Evolutionary conservation across 2,329 filamentous ascomycete species (phyloP), one percentile per base, ranked within the genome.

Genomic region (Aspergillus costaricaensis): DNA sequence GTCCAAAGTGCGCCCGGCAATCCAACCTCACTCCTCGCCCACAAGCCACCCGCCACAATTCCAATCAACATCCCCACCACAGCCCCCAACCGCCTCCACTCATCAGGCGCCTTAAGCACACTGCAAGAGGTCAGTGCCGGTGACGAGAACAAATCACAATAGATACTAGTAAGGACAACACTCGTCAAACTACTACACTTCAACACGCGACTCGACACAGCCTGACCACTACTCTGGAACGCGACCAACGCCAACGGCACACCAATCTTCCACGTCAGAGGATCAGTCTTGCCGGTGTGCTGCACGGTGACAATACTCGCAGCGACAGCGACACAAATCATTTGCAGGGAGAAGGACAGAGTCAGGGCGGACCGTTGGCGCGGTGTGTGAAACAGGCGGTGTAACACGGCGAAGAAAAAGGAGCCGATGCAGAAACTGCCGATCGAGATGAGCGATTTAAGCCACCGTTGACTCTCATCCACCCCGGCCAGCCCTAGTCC

Each of bases 81-180:
- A 1, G 85, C 84, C 0, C 77, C 79, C 0, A 77, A 69, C 49
- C 85, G 76, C 53, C 83, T 76, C 70, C 86, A 85, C 52, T 85
- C 75, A 70, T 86, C 84, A 0, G 79, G 72, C 58, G 86, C 83
- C 2, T 73, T 68, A 12, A 73, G 61, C 2, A 77, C 62, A 2
- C 68, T 71, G 0, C 72, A n/a, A 7, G 47, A 64, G 0, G 73
- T 73, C 4, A 87, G 62, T 8, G 80, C 78, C 9, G 81, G 77
- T 68, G 92, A 89, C 1, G 87, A 89, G 67, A 91, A 91, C 19
- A 94, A 71, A 72, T 94, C 91, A 71, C 90, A 92, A 78, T 93
- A 94, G 63, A 91, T 87, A 71, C 89, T 92, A 1, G 91, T 94
- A 61, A 95, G 76, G 3, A 93, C 91, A 15, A 92, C 90, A 62